Conservation (phyloP, 257 asterid species). For the Solanum ossicruentum region DNA sequence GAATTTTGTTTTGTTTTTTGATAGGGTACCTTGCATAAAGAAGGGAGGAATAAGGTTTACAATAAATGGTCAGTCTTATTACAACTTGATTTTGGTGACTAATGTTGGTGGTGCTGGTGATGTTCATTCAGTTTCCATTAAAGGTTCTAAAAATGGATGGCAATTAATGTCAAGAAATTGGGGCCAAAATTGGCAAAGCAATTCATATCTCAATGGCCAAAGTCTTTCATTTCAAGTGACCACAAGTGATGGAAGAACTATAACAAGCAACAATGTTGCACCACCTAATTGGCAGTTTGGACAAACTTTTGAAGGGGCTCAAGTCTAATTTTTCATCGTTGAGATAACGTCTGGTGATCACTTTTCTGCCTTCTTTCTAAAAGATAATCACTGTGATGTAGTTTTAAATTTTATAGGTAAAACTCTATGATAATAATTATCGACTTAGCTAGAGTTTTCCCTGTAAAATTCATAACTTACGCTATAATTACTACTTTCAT, state of each 20-base stretch:
- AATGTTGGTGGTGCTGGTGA: constrained; percentile 93
- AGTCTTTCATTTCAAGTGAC: constrained; percentile 65
- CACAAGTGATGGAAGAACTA: constrained; percentile 63
- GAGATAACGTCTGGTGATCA: not conserved
- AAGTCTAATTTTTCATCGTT: constrained; percentile 18
- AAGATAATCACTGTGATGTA: not conserved
- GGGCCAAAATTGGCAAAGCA: constrained; percentile 99
- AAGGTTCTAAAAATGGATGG: constrained; percentile 77
- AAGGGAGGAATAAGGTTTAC: constrained; percentile 85
- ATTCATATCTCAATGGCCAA: constrained; percentile 56
- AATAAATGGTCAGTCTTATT: constrained; percentile 77
- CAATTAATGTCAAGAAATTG: constrained; percentile 74
- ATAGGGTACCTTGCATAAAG: constrained; percentile 63
- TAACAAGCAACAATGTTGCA: constrained; percentile 49
- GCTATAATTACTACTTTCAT: not conserved
- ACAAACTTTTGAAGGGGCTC: constrained; percentile 67
- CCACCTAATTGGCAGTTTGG: constrained; percentile 73
- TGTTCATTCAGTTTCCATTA: constrained; percentile 59
- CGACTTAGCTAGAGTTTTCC: not conserved
- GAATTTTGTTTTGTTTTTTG: not conserved
- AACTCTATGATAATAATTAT: not conserved
- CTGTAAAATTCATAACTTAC: not conserved
- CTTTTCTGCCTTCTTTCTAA: not conserved
- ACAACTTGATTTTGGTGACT: constrained; percentile 64
- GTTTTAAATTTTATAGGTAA: not conserved